phyloP scores from a whole-genome alignment of 768 basidiomycete genomes.

The Trametes cinnabarina region DNA sequence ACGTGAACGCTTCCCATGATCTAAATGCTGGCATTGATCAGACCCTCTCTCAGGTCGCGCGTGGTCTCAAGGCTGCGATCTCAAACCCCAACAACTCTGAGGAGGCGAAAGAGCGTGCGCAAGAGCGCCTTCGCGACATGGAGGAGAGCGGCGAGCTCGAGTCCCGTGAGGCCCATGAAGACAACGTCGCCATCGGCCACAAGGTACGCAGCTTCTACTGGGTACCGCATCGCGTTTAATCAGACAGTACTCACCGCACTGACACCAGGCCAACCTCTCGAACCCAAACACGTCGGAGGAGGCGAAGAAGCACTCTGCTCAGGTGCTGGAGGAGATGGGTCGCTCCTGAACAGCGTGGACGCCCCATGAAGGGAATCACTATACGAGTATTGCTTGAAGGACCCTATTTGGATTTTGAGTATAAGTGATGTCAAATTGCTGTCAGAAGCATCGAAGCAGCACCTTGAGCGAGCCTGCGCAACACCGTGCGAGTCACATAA shows the following conservation, averaged over 20 bases:
- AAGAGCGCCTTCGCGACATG: background rate
- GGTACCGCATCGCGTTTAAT: no score
- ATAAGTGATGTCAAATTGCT: background rate
- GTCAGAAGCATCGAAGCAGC: background rate
- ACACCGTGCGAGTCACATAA: no score
- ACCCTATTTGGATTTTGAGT: no score
- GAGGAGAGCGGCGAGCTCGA: conserved; percentile 12
- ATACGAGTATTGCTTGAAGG: background rate
- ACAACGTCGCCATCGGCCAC: conserved; percentile 21
- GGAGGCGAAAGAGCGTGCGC: background rate
- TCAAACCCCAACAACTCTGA: background rate
- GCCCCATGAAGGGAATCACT: background rate
- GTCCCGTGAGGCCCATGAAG: conserved; percentile 10
- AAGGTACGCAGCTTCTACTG: conserved; percentile 11
- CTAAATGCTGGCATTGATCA: background rate
- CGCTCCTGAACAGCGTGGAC: background rate
- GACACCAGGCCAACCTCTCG: conserved; percentile 48
- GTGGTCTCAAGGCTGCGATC: conserved; percentile 12
- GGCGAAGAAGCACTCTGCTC: conserved; percentile 48
- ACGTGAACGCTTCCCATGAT: background rate
- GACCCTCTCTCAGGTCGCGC: conserved; percentile 9
- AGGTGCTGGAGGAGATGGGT: conserved; percentile 42
- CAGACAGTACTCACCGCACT: background rate
- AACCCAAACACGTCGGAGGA: conserved; percentile 56
- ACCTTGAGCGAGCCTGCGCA: no score